phyloP scores from a whole-genome alignment of 495 filamentous ascomycete species.

The Parachaetomium inaequale region DNA sequence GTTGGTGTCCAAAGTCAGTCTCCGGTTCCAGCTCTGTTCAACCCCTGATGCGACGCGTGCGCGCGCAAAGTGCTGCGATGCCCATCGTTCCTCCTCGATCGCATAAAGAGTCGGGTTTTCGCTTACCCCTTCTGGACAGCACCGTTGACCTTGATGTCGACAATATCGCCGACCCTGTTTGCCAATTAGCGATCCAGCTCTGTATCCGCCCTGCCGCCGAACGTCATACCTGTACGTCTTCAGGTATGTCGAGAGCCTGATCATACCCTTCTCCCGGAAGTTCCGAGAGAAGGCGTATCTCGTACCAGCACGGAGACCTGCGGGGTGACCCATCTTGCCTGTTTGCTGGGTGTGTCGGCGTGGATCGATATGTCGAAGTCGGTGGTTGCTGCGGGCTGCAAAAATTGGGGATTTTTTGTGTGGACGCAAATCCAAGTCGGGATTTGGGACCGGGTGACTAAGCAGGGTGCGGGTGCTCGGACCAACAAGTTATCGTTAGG shows the following conservation, averaged over 20 bases:
- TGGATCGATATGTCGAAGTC: constrained; percentile 39
- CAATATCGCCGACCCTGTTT: constrained; percentile 87
- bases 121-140: constrained; percentile 86
- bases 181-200: constrained; percentile 31
- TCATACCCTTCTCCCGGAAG: constrained; percentile 91
- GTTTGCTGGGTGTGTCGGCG: constrained; percentile 37
- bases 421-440: constrained; percentile 32
- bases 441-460: constrained; percentile 34
- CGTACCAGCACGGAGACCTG: constrained; percentile 91
- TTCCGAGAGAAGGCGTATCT: constrained; percentile 90
- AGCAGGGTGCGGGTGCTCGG: constrained; percentile 20
- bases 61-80: background rate
- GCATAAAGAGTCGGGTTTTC: background rate
- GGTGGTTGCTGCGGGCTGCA: constrained; percentile 32
- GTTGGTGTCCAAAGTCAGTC: constrained; percentile 34
- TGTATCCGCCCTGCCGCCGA: background rate
- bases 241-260: constrained; percentile 86
- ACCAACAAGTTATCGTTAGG: constrained; percentile 27
- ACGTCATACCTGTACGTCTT: constrained; percentile 74
- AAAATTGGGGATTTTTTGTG: constrained; percentile 35
- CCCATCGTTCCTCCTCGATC: background rate
- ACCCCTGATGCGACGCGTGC: background rate
- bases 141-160: constrained; percentile 95
- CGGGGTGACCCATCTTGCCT: constrained; percentile 86
- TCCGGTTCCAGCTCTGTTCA: constrained; percentile 2